Evolutionary conservation across 805 yeast genomes (phyloP).

Genomic region (Yarrowia bubula): DNA sequence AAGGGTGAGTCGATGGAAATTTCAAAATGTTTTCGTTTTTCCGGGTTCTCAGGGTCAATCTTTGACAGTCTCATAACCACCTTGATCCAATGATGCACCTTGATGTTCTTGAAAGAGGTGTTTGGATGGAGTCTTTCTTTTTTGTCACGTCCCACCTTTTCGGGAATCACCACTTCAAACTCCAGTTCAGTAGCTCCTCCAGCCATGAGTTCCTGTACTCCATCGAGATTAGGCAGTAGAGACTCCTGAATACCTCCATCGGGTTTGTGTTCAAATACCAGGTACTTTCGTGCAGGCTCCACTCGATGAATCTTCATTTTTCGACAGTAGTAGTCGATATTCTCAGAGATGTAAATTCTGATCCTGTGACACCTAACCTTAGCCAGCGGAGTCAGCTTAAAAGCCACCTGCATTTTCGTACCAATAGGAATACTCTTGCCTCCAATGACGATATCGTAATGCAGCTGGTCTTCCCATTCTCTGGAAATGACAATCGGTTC

Average conservation of each 20-base stretch:
- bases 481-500: conserved; percentile 90
- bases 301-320: conserved; percentile 85
- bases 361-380: conserved; percentile 85
- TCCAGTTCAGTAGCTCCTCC: conserved; percentile 51
- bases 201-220: conserved; percentile 5
- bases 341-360: conserved; percentile 82
- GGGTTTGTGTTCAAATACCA: conserved; percentile 66
- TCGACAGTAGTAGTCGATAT: conserved; percentile 83
- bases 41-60: conserved; percentile 42
- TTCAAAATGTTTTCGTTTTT: conserved; percentile 85
- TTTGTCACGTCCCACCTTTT: conserved; percentile 41
- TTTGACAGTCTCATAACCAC: conserved; percentile 76
- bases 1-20: conserved; percentile 94
- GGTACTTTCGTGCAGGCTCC: conserved; percentile 81
- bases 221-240: conserved; percentile 5
- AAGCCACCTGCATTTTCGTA: conserved; percentile 77
- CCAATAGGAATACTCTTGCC: conserved; percentile 85
- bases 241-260: conserved; percentile 26
- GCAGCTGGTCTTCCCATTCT: conserved; percentile 91
- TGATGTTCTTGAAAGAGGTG: conserved; percentile 73
- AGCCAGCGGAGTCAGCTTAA: conserved; percentile 80
- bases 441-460: conserved; percentile 86
- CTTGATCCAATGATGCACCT: conserved; percentile 94
- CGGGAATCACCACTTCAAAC: conserved; percentile 81
- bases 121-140: conserved; percentile 63